A percentile compares a stretch with the other conserved stretches of the same genome.
phyloP scores from a whole-genome alignment of 345 rosid species.

The Lumnitzera racemosa region DNA sequence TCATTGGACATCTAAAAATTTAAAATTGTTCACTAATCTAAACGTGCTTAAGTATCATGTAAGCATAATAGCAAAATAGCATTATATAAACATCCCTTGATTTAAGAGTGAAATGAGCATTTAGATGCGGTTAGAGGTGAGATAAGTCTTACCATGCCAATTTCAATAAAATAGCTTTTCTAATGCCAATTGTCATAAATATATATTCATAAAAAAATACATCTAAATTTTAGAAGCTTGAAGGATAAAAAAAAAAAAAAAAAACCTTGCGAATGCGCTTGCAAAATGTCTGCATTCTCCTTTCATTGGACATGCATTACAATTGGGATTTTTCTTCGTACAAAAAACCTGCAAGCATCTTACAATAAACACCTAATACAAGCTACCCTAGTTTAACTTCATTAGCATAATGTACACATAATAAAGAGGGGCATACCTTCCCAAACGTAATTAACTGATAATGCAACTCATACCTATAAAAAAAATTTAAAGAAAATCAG shows the following conservation, averaged over 20 bases:
- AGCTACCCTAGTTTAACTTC: not conserved
- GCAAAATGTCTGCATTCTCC: conserved; percentile 74
- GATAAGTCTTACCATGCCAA: too few relatives aligned
- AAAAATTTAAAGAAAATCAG: not conserved
- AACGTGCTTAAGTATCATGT: too few relatives aligned
- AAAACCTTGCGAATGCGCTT: conserved; percentile 72
- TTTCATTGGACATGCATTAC: conserved; percentile 74
- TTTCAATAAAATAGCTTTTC: too few relatives aligned
- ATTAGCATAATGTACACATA: not conserved
- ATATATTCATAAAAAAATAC: too few relatives aligned
- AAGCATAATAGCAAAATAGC: too few relatives aligned
- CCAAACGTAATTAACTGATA: conserved; percentile 79
- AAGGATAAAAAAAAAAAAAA: conserved; percentile 9
- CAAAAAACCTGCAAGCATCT: conserved; percentile 46
- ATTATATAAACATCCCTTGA: too few relatives aligned
- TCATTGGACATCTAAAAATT: too few relatives aligned
- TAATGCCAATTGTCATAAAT: not conserved
- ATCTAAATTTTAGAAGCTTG: not conserved
- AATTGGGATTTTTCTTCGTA: conserved; percentile 63
- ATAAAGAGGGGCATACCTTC: conserved; percentile 41
- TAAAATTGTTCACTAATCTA: too few relatives aligned
- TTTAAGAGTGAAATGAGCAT: too few relatives aligned
- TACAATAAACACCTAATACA: not conserved
- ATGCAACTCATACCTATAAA: conserved; percentile 55
- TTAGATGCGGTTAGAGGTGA: too few relatives aligned